Percentiles rank a stretch among this genome's conserved stretches.
Evolutionary conservation across 2,329 filamentous ascomycete species (phyloP).

Genomic region (Tolypocladium guangdongense): DNA sequence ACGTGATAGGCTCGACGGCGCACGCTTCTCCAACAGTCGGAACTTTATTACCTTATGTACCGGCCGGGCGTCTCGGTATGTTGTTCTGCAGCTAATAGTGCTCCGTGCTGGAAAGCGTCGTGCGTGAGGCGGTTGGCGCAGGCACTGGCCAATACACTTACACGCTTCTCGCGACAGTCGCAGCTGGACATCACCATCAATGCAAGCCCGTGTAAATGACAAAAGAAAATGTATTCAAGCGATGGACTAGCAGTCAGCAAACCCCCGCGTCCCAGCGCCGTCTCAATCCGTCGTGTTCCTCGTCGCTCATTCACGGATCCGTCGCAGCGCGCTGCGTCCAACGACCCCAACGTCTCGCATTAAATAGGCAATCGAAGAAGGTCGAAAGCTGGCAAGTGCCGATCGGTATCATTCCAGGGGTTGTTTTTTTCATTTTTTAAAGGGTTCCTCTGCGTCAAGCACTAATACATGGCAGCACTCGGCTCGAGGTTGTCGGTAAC

Average conservation of each 20-base stretch:
- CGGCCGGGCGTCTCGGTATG: no score
- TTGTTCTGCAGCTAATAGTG: no score
- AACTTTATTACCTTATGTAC: not conserved
- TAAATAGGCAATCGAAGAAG: not conserved
- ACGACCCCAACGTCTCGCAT: not conserved
- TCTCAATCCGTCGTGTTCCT: constrained; percentile 3
- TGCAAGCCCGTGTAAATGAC: no score
- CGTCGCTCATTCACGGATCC: not conserved
- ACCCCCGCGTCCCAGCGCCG: not conserved
- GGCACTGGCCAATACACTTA: not conserved
- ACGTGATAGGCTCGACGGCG: not conserved
- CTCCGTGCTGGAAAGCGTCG: no score
- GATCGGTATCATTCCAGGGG: not conserved
- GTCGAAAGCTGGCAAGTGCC: not conserved
- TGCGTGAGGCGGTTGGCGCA: no score
- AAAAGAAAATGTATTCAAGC: constrained; percentile 8
- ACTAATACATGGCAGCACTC: not conserved
- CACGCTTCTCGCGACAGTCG: not conserved
- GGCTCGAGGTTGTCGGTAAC: not conserved
- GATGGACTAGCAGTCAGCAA: constrained; percentile 10
- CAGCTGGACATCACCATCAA: not conserved
- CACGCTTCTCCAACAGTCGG: not conserved
- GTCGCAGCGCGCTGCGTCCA: not conserved
- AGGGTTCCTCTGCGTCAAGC: not conserved
- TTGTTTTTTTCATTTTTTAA: constrained; percentile 2